phyloP scores from a whole-genome alignment of 2,329 filamentous ascomycete species.

The Microascus cirrosus region DNA sequence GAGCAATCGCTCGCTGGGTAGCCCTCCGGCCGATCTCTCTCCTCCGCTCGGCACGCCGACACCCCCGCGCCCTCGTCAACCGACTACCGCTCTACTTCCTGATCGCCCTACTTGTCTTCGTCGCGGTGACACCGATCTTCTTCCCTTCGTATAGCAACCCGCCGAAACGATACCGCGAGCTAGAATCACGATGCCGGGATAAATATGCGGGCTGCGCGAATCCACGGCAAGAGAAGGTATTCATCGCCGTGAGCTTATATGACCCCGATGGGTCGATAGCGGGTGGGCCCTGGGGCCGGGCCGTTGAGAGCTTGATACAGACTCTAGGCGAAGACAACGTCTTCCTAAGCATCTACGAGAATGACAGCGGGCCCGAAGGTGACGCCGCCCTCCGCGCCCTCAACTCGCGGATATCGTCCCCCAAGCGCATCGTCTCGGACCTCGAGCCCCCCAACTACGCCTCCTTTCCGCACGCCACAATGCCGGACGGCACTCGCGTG shows the following conservation, averaged over 20 bases:
- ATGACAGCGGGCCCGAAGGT: constrained; percentile 50
- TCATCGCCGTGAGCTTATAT: constrained; percentile 61
- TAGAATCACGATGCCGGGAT: constrained; percentile 19
- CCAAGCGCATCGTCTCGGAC: constrained; percentile 45
- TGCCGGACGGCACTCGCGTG: constrained; percentile 51
- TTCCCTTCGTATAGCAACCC: constrained; percentile 30
- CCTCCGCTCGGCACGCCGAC: constrained; percentile 7
- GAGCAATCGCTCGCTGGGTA: constrained; percentile 5
- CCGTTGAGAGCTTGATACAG: constrained; percentile 49
- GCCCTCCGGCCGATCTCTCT: constrained; percentile 5
- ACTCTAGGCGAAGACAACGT: constrained; percentile 57
- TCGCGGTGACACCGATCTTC: constrained; percentile 20
- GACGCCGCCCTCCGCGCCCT: constrained; percentile 42
- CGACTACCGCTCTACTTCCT: constrained; percentile 13
- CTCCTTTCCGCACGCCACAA: constrained; percentile 44
- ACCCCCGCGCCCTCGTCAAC: constrained; percentile 5
- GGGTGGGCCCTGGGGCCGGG: constrained; percentile 51
- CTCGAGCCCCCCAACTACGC: constrained; percentile 41
- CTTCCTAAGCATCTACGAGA: constrained; percentile 64
- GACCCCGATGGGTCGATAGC: constrained; percentile 50
- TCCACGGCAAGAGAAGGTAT: constrained; percentile 50
- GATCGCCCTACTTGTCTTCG: constrained; percentile 18
- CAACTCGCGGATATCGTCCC: constrained; percentile 29
- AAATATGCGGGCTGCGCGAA: constrained; percentile 23
- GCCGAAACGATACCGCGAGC: constrained; percentile 23